phyloP scores from a whole-genome alignment of 1,139 yeast genomes.

The Candida tetrigidarum region DNA sequence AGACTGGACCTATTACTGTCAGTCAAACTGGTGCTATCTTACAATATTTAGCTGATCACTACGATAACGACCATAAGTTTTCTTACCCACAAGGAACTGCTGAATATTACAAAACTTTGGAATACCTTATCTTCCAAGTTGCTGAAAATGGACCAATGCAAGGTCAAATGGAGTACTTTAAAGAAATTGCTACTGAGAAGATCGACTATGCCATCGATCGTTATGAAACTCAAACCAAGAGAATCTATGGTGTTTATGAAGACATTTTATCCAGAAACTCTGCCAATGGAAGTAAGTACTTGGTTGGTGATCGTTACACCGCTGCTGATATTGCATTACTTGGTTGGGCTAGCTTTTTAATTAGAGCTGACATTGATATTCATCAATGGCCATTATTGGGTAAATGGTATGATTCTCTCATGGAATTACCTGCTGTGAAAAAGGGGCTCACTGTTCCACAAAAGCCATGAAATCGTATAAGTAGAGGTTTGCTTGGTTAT shows the following conservation, averaged over 20 bases:
- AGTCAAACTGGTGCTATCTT: slow-evolving; percentile 65
- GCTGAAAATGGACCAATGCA: slow-evolving; percentile 66
- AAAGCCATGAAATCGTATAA: too few species aligned
- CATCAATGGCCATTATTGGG: slow-evolving; percentile 46
- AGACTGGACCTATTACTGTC: slow-evolving; percentile 42
- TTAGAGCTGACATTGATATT: slow-evolving; percentile 35
- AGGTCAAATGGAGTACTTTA: slow-evolving; percentile 60
- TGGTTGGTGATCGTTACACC: slow-evolving; percentile 60
- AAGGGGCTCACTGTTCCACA: slow-evolving; percentile 27
- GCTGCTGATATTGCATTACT: slow-evolving; percentile 56
- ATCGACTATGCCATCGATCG: slow-evolving; percentile 57
- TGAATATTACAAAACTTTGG: slow-evolving; percentile 53
- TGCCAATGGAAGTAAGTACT: slow-evolving; percentile 26
- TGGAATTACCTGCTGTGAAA: slow-evolving; percentile 39
- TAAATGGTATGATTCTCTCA: slow-evolving; percentile 49
- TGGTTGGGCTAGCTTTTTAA: slow-evolving; percentile 36
- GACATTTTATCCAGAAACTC: slow-evolving; percentile 41
- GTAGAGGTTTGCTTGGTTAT: too few species aligned
- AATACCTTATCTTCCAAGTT: slow-evolving; percentile 58
- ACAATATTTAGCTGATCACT: slow-evolving; percentile 58
- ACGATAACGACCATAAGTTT: slow-evolving; percentile 55
- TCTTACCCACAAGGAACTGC: slow-evolving; percentile 48
- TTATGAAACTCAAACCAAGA: slow-evolving; percentile 51
- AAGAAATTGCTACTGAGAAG: slow-evolving; percentile 46
- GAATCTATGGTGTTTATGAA: slow-evolving; percentile 59